Evolutionary conservation across 371 early-diverging fungal species (phyloP).

Genomic region (Saksenaea oblongispora): DNA sequence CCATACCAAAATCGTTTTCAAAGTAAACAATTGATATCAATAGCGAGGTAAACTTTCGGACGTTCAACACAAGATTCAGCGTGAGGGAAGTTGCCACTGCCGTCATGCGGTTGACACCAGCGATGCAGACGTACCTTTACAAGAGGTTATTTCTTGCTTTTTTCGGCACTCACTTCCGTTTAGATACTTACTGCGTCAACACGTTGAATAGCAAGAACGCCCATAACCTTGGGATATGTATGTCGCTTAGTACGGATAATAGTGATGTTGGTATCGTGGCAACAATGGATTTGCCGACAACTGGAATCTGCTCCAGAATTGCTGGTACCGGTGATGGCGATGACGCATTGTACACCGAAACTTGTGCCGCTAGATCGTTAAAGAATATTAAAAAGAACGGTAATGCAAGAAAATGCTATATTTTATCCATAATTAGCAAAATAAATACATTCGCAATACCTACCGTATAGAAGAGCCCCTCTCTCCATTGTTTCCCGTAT

Average conservation of each 20-base stretch:
- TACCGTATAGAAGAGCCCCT: constrained; percentile 88
- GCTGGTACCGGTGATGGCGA: constrained; percentile 43
- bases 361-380: constrained; percentile 60
- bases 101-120: constrained; percentile 85
- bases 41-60: constrained; percentile 84
- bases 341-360: constrained; percentile 54
- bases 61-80: constrained; percentile 81
- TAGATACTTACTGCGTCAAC: constrained; percentile 70
- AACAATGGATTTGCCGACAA: constrained; percentile 24
- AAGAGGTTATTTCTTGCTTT: not conserved
- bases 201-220: constrained; percentile 68
- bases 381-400: constrained; percentile 79
- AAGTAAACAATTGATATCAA: constrained; percentile 85
- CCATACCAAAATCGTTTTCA: constrained; percentile 69
- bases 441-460: not conserved
- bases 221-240: constrained; percentile 68
- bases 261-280: constrained; percentile 26
- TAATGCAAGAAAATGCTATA: constrained; percentile 75
- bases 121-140: constrained; percentile 74
- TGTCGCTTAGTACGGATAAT: constrained; percentile 11
- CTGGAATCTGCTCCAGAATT: constrained; percentile 33
- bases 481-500: constrained; percentile 88
- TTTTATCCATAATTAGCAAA: not conserved
- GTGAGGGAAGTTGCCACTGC: constrained; percentile 79
- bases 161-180: not conserved